These are phyloP conservation scores for Mycogone perniciosa DNA, from an alignment of 2,329 filamentous ascomycete species.

Conservation along the genomic window DNA sequence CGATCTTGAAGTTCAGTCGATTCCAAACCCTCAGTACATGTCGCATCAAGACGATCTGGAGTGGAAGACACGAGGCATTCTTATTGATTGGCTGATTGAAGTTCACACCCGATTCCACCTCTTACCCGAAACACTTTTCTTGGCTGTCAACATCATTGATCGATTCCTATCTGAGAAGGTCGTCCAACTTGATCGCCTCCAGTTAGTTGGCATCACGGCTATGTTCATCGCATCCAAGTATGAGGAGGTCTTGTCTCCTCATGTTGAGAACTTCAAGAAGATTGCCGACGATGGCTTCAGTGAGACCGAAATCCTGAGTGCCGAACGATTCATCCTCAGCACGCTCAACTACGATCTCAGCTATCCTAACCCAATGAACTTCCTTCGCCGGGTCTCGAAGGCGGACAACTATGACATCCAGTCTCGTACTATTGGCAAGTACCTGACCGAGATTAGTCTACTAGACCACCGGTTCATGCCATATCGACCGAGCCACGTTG, in stretches of 20 bases:
- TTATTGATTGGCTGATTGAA: conserved; percentile 97
- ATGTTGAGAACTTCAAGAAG: conserved; percentile 94
- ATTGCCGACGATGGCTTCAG: conserved; percentile 96
- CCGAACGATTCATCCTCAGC: conserved; percentile 89
- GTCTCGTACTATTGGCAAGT: conserved; percentile 94
- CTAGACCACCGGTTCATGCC: conserved; percentile 91
- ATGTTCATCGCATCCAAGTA: conserved; percentile 99
- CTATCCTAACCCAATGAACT: conserved; percentile 99
- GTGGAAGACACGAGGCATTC: conserved; percentile 97
- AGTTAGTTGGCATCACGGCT: conserved; percentile 93
- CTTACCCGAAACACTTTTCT: conserved; percentile 90
- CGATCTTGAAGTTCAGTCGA: conserved; percentile 69
- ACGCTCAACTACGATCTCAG: conserved; percentile 95
- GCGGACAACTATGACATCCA: conserved; percentile 99
- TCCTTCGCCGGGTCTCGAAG: conserved; percentile 96
- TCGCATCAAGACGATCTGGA: conserved; percentile 88
- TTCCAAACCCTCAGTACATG: conserved; percentile 94
- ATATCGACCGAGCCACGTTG: conserved; percentile 82
- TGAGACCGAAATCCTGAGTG: conserved; percentile 89
- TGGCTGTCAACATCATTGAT: conserved; percentile 97
- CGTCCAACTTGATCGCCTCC: conserved; percentile 90
- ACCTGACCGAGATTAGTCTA: conserved; percentile 93
- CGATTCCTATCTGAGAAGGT: conserved; percentile 94
- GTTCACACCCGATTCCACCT: conserved; percentile 96
- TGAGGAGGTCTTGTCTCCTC: conserved; percentile 93